Base-by-base conservation (phyloP, 164 flowering plant genomes). In the Aristolochia contorta region DNA sequence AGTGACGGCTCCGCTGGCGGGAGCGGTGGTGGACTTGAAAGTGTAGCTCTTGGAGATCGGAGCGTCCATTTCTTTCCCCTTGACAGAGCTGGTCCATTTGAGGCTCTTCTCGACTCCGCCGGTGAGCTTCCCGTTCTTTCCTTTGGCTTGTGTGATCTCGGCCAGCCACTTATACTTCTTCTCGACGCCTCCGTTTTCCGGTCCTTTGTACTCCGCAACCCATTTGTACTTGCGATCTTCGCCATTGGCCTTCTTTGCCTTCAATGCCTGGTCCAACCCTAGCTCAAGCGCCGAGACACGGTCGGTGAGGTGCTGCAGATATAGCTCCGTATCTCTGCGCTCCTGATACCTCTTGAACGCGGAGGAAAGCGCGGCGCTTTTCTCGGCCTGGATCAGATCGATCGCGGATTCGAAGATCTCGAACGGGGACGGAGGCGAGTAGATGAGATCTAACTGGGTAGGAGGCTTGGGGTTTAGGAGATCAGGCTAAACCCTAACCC, bases 81-180 rank as follows among this genome's bases (percentile, higher is more conserved):
- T 77, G 24, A 80, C 63, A 82, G 82, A 83, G 24, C 87, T 76
- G 49, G 75, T 78, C 86, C 79, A 87, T 50, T 77, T 82, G 69
- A 80, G 85, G 72, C 75, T 89, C 79, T 83, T 74, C 32, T 82
- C 72, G 24, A 23, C 64, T 16, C 62, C 83, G 4, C 63, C 21
- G 19, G 75, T 81, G 37, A 70, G 8, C 47, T 18, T 67, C 60
- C 45, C 59, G 69, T 66, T 57, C 70, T 74, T 5, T 59, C 75
- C 55, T 80, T 37, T 37, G 43, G 43, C 43, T 37, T 37, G 43
- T 37, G 3, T 79, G 68, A 89, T 72, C 83, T 84, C 90, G 19
- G 85, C 71, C 45, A 59, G 61, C 87, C 74, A 79, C 23, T 75
- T 80, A 67, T 91, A 87, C 86, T 85, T 89, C 76, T 84, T 62